Base-by-base conservation (phyloP, 1,284 basidiomycete species). In the Termitomyces sp. region DNA sequence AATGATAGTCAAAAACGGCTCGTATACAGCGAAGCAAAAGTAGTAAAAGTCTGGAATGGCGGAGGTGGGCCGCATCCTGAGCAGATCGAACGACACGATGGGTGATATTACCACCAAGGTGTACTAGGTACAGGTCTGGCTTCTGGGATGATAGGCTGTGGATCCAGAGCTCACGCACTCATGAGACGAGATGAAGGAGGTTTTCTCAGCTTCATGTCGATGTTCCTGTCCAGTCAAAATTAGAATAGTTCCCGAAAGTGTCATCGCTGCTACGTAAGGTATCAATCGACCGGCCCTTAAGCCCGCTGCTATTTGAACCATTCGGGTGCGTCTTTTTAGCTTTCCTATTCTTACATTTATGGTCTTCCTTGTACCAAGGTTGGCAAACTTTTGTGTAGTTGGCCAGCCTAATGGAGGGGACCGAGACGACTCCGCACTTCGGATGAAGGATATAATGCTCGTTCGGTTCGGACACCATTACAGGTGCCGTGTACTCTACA, bases 21-120 rank as follows among this genome's bases (percentile, higher is more conserved):
- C 88, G 65, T 86, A 88, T 55, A 81, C 73, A 26, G 80, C 86
- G 64, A 90, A 90, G 56, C 86, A 74, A 48, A 79, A 74, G 68
- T 82, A 90, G 70, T 90, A 90, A 60, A 81, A 77, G 61, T 79
- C 76, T 33, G 87, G 86, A 60, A 90, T 75, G 33, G 87, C 83
- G 58, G 86, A 85, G 31, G 70, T 67, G 2, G 72, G 73, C 31
- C 68, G 62, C 68, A 76, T 77, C 61, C 61, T 66, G 60, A 31
- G 48, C 43, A 48, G 54, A 36, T 50, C 55, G 47, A 28, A 49
- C 24, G 36, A 39, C 47, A 49, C 47, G 26, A 49, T 39, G 47
- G 47, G 47, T 38, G 46, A 48, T 58, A 51, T 48, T 34, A 55
- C 56, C 48, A 54, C 53, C 52, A 56, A 50, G 42, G 52, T 53